Evolutionary conservation across 768 basidiomycete genomes (phyloP), one percentile per base, ranked within the genome.

Genomic region (Auricularia cornea): DNA sequence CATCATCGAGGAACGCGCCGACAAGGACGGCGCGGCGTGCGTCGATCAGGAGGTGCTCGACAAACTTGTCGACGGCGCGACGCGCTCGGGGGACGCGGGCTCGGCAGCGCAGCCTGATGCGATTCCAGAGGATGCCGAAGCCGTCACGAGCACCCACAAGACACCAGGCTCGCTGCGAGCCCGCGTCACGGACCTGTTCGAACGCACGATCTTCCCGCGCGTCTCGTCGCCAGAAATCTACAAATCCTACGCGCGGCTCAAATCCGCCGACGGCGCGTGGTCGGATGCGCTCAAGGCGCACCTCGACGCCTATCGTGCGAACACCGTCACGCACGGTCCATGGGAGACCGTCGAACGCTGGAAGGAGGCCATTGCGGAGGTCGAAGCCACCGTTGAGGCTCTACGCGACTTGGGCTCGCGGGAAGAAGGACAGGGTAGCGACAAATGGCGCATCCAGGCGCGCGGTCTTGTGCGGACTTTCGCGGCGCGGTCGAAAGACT

Each of bases 41-140:
- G 84, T 98, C 20, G 96, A 98, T 73, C 82, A 86, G 60, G 92
- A 94, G 41, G 92, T 98, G 4, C 77, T 98, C 10, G 92, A 95
- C 64, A 85, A 90, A 41, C 81, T 98, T 51, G 95, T 98, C 12
- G 84, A 88, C 68, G 92, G 91, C 30, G 94, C 92, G 66, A 91
- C 89, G 2, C 82, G 73, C 32, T 71, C 80, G 3, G 68, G 68
- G 16, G 72, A 80, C 64, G 54, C 28, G 10, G 16, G 29, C 54
- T 1, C 54, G 11, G 4, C 54, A 4, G 54, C 26, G 5, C 28
- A 12, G 16, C 54, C 29, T 6, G 54, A 20, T 20, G 23, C 54
- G 6, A 57, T 57, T 6, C 54, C 54, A 5, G 64, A 62, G 5
- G 64, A 69, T 20, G 70, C 61, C 48, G 67, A 63, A 63, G 72